Conservation (phyloP, 2,329 filamentous ascomycete genomes). For the Botrytis fragariae region DNA sequence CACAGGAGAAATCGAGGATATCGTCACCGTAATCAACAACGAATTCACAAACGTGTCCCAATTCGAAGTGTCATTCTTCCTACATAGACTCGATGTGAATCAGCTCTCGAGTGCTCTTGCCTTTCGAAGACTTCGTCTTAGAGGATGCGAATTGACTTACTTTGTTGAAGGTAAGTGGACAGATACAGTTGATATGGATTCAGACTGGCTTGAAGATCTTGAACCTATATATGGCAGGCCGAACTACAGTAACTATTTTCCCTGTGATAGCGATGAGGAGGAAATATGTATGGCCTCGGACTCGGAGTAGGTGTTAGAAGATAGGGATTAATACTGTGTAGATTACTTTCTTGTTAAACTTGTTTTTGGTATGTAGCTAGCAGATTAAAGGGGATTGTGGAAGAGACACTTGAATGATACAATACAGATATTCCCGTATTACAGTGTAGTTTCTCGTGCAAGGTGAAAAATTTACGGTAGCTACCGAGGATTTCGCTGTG, state of each 20-base stretch:
- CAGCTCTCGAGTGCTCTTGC: not conserved
- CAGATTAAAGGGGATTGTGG: not conserved
- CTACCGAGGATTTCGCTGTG: not conserved
- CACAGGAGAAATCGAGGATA: not conserved
- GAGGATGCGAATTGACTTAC: not conserved
- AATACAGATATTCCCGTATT: not conserved
- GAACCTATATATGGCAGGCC: not conserved
- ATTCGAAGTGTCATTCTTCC: not conserved
- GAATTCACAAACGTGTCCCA: not conserved
- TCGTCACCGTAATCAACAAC: not conserved
- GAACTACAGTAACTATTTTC: not conserved
- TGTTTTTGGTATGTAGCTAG: not conserved
- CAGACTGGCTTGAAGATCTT: not conserved
- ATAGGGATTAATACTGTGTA: not conserved
- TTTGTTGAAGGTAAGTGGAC: not conserved
- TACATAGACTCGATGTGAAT: not conserved
- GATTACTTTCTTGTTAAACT: not conserved
- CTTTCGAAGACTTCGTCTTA: not conserved
- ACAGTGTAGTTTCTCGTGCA: not conserved
- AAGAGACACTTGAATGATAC: not conserved
- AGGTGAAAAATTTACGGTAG: not conserved
- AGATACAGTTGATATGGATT: not conserved
- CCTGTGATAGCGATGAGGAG: not conserved
- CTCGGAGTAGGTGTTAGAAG: not conserved
- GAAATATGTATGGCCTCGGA: not conserved